Evolutionary conservation across 495 filamentous ascomycete genomes (phyloP), one percentile per base, ranked within the genome.

Genomic region (Cenococcum geophilum): DNA sequence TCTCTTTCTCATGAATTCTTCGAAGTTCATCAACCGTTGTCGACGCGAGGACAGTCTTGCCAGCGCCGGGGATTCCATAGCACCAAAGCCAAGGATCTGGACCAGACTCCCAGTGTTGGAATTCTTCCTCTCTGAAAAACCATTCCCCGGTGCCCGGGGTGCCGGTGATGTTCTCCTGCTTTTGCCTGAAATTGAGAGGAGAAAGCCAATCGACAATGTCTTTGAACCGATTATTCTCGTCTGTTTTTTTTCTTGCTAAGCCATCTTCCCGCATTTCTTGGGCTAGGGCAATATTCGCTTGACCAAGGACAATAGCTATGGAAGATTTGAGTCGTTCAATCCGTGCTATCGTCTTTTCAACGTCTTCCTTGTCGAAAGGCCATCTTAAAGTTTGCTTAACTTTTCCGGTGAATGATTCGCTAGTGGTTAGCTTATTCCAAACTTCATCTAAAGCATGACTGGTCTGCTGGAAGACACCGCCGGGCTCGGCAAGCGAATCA

Each of bases 171-270:
- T 21, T 55, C 47, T 63, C 55, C 36, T 63, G 61, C 56, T 59
- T 63, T 32, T 63, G 61, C 16, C 11, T 4, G 47, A 63, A 63
- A 25, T 63, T 63, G 35, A 40, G 35, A 1, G 61, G 61, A 16
- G 61, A 63, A n/a, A 63, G 61, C 61, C 61, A 63, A 27, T 63
- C 55, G 25, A 63, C 40, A 43, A 63, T 59, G n/a, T 63, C 55
- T 25, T 59, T 63, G 48, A 63, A 63, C 32, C 58, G 22, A n/a
- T 35, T 25, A 53, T 63, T 55, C 1, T 23, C 27, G 6, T 35
- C 36, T 10, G 22, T 58, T 32, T 53, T 58, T 35, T 52, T 58
- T 3, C 45, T 20, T 5, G 35, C 32, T 12, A 55, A 58, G 9
- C 43, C 37, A 1, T 58, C 43, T 42, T 63, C 61, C 36, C 49